Base-by-base conservation (phyloP, 768 basidiomycete genomes). In the Serendipita sp. region DNA sequence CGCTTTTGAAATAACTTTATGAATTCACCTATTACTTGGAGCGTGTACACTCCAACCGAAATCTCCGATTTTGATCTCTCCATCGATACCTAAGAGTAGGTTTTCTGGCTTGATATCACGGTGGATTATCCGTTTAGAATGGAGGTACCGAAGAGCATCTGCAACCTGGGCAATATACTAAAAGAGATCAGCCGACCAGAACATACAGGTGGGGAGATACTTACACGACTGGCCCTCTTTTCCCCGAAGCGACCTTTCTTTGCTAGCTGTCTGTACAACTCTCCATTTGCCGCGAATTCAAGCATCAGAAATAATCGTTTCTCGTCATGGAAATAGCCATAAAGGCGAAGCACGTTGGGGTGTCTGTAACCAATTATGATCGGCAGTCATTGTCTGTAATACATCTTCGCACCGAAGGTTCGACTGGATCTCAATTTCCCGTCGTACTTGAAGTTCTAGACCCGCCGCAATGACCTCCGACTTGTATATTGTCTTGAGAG, bases 31-130 rank as follows among this genome's bases (percentile, higher is more conserved):
- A 71, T 92, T 90, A 1, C 90, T 84, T 0, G 95, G 95, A 0
- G 94, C 95, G 72, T 98, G 95, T 5, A 96, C 92, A 69, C 87
- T 91, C 95, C 96, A 99, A 8, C 96, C 96, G 73, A 98, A 98
- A 74, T 98, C 69, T 63, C 66, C 78, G 48, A 79, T 75, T 69
- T 79, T 79, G 64, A 79, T 68, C 64, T 79, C 77, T 18, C 77
- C 77, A 64, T 76, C 74, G 62, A 79, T 46, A 64, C 75, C 76
- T 36, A 78, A 74, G 23, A 79, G 69, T 60, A 79, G 68, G 68
- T 79, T 79, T 66, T 79, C 78, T 15, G 78, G 78, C 71, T 79
- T 79, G 73, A 79, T 78, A 68, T 79, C 78, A n/a, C 78, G 72
- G 65, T 79, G 78, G 45, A 79, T 79, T 67, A 79, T 75, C 66